phyloP scores from a whole-genome alignment of 2,329 filamentous ascomycete genomes.

The Ophidiomyces ophidiicola region DNA sequence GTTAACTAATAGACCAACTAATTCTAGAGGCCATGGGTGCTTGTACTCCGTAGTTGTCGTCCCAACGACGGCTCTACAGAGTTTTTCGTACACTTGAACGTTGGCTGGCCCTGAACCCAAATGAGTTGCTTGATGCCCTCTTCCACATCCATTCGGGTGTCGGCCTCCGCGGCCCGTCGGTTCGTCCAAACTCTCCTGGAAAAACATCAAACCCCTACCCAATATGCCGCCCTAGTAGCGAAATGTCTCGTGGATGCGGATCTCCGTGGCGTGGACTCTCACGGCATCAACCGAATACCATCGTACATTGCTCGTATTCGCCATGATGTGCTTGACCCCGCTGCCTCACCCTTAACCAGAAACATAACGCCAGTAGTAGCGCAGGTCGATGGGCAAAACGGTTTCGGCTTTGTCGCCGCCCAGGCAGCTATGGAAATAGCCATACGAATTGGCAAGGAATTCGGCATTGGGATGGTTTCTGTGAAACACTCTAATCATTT shows the following conservation, averaged over 20 bases:
- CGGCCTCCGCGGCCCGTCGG: conserved; percentile 21
- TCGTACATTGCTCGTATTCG: conserved; percentile 65
- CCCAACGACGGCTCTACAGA: no score
- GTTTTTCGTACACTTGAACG: no score
- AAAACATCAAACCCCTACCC: conserved; percentile 47
- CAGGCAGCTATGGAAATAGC: conserved; percentile 54
- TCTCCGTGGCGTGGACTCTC: conserved; percentile 65
- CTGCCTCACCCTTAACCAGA: conserved; percentile 45
- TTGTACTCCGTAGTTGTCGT: no score
- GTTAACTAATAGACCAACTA: conserved; percentile 3
- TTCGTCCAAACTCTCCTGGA: conserved; percentile 46
- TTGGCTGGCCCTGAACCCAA: no score
- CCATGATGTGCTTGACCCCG: conserved; percentile 53
- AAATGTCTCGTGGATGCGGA: conserved; percentile 60
- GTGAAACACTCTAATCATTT: conserved; percentile 71
- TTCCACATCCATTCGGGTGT: conserved; percentile 15
- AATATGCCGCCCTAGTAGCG: conserved; percentile 53
- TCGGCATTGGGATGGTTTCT: conserved; percentile 62
- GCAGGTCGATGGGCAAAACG: conserved; percentile 55
- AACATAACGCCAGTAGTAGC: conserved; percentile 60
- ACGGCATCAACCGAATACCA: conserved; percentile 65
- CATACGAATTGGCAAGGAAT: conserved; percentile 51
- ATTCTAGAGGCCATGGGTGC: no score
- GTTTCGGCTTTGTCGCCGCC: conserved; percentile 63
- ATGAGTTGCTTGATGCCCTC: no score